phyloP scores from a whole-genome alignment of 2,329 filamentous ascomycete genomes.

The Neofusicoccum umdonicola region DNA sequence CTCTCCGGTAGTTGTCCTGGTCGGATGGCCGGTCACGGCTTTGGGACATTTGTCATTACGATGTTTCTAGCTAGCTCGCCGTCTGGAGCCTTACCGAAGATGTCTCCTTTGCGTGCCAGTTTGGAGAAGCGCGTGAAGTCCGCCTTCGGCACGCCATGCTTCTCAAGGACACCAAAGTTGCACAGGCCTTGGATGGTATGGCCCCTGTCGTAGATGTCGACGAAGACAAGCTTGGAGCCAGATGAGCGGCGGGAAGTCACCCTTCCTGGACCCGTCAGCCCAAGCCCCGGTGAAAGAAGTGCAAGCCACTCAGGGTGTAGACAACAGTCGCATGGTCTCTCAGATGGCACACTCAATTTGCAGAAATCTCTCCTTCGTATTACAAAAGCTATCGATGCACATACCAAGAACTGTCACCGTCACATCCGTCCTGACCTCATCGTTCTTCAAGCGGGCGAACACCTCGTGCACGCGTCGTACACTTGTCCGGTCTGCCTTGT shows the following conservation, averaged over 20 bases:
- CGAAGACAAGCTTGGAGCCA: conserved; percentile 77
- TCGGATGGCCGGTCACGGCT: conserved; percentile 68
- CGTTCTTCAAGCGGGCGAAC: conserved; percentile 30
- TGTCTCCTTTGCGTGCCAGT: conserved; percentile 72
- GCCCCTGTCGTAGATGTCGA: conserved; percentile 75
- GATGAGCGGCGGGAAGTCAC: conserved; percentile 68
- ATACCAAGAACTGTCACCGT: conserved; percentile 37
- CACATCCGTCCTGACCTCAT: conserved; percentile 26
- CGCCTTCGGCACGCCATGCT: conserved; percentile 38
- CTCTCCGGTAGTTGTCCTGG: conserved; percentile 69
- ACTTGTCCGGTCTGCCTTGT: conserved; percentile 1
- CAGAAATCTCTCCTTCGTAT: neutral
- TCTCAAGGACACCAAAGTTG: conserved; percentile 57
- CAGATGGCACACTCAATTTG: neutral
- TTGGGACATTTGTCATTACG: conserved; percentile 36
- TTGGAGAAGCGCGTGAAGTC: conserved; percentile 61
- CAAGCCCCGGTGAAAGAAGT: neutral
- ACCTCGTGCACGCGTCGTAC: conserved; percentile 25
- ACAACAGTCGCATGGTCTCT: neutral
- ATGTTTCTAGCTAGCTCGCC: conserved; percentile 62
- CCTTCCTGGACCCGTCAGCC: conserved; percentile 59
- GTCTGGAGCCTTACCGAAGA: neutral
- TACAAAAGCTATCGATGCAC: conserved; percentile 16
- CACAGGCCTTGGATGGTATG: conserved; percentile 73
- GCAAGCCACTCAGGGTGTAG: neutral